Evolutionary conservation across 768 basidiomycete genomes (phyloP).

Genomic region (Melanogaster broomeanus): DNA sequence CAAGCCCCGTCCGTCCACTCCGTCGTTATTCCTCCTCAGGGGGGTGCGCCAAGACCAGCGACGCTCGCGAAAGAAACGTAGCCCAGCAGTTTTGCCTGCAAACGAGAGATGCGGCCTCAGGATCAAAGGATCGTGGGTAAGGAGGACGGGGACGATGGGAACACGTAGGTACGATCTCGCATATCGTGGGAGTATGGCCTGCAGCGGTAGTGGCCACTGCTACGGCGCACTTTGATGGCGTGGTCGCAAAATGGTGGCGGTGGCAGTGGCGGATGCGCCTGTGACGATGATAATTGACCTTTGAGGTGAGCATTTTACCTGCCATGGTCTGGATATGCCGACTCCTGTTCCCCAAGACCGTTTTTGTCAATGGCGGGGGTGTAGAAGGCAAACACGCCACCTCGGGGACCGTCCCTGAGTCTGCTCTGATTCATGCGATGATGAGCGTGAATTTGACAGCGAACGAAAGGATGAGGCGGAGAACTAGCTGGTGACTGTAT

Average conservation of each 20-base stretch:
- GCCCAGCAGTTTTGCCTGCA: constrained; percentile 56
- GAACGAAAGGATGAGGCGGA: constrained; percentile 30
- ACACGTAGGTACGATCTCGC: constrained; percentile 5
- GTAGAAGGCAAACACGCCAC: constrained; percentile 6
- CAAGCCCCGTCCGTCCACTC: constrained; percentile 20
- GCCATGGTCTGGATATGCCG: constrained; percentile 14
- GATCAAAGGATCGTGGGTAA: constrained; percentile 53
- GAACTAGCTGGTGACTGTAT: constrained; percentile 27
- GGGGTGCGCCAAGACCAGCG: constrained; percentile 66
- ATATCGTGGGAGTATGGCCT: constrained; percentile 11
- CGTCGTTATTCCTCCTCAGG: constrained; percentile 44
- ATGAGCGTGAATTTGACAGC: constrained; percentile 21
- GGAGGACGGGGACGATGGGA: constrained; percentile 16
- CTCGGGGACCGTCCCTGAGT: constrained; percentile 23
- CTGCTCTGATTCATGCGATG: constrained; percentile 30
- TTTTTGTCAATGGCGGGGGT: constrained; percentile 4
- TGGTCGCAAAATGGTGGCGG: constrained; percentile 31
- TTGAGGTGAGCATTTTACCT: constrained; percentile 4
- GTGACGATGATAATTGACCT: constrained; percentile 2
- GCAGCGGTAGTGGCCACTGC: constrained; percentile 25
- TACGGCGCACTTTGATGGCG: constrained; percentile 27
- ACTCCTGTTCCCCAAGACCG: background rate
- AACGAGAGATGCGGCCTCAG: constrained; percentile 57
- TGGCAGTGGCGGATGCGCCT: constrained; percentile 15
- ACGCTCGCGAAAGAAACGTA: constrained; percentile 71